Evolutionary conservation across 306 rosid genomes (phyloP).

Genomic region (Vachellia pachyceras): DNA sequence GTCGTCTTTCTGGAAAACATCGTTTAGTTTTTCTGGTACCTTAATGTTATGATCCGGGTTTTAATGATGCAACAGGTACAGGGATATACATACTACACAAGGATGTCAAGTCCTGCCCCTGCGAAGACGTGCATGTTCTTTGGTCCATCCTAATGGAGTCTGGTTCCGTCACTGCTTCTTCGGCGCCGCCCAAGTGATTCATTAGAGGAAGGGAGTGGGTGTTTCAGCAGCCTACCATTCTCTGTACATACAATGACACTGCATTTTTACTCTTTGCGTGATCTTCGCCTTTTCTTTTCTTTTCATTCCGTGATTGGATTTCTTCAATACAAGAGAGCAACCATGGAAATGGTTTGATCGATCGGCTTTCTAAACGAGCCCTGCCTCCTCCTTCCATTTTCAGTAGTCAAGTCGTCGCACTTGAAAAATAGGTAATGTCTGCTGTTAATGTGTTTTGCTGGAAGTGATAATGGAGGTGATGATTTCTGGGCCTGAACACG

Average conservation of each 20-base stretch:
- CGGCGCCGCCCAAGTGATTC: slow-evolving; percentile 39
- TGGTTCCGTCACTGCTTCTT: slow-evolving; percentile 42
- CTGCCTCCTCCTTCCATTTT: neutral
- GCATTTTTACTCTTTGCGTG: neutral
- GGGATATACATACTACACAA: slow-evolving; percentile 71
- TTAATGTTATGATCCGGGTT: neutral
- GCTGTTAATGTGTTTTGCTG: neutral
- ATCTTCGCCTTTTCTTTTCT: neutral
- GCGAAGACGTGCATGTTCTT: slow-evolving; percentile 77
- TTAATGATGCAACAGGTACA: slow-evolving; percentile 43
- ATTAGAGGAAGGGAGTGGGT: neutral
- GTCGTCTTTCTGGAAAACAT: neutral
- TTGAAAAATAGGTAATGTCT: neutral
- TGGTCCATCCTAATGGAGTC: slow-evolving; percentile 80
- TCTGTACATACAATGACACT: neutral
- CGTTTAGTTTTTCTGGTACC: neutral
- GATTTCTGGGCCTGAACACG: neutral
- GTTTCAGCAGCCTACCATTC: slow-evolving; percentile 6
- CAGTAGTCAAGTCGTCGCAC: neutral
- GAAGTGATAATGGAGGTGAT: neutral
- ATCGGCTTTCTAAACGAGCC: neutral
- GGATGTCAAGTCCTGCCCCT: slow-evolving; percentile 75
- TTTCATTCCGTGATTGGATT: neutral
- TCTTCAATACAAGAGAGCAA: neutral
- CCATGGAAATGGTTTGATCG: neutral